Evolutionary conservation across 495 filamentous ascomycete species (phyloP).

Genomic region (Sphaerosporella brunnea): DNA sequence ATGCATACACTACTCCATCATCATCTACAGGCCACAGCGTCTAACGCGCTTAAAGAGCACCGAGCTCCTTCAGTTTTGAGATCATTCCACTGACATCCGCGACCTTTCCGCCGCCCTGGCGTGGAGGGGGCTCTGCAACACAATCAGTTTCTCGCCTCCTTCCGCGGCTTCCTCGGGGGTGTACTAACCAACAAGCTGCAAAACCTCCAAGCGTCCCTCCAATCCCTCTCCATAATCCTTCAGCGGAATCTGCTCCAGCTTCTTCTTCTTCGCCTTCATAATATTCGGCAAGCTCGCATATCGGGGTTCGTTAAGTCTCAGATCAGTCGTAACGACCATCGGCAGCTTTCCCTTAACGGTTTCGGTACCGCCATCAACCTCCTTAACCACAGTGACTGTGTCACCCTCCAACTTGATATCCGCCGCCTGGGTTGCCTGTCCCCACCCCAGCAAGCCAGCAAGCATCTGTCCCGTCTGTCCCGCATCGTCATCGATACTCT

Average conservation of each 20-base stretch:
- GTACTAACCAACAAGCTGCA: slow-evolving; percentile 63
- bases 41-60: slow-evolving; percentile 47
- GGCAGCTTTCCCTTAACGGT: slow-evolving; percentile 70
- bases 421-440: slow-evolving; percentile 81
- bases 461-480: slow-evolving; percentile 97
- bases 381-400: slow-evolving; percentile 54
- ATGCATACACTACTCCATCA: neutral
- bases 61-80: slow-evolving; percentile 81
- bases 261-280: slow-evolving; percentile 99
- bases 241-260: slow-evolving; percentile 73
- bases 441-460: slow-evolving; percentile 77
- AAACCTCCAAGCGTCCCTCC: slow-evolving; percentile 59
- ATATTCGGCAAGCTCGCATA: slow-evolving; percentile 95
- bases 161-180: neutral
- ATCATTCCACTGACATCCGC: slow-evolving; percentile 91
- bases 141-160: neutral
- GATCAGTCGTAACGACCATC: slow-evolving; percentile 83
- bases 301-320: slow-evolving; percentile 83
- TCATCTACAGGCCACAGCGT: no score
- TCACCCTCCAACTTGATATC: slow-evolving; percentile 54
- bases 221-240: slow-evolving; percentile 62
- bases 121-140: slow-evolving; percentile 61
- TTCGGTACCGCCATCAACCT: slow-evolving; percentile 92
- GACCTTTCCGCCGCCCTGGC: slow-evolving; percentile 90
- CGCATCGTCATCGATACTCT: slow-evolving; percentile 93